Base-by-base conservation (phyloP, 371 early-diverging fungal species). In the Syncephalastrum sp. region DNA sequence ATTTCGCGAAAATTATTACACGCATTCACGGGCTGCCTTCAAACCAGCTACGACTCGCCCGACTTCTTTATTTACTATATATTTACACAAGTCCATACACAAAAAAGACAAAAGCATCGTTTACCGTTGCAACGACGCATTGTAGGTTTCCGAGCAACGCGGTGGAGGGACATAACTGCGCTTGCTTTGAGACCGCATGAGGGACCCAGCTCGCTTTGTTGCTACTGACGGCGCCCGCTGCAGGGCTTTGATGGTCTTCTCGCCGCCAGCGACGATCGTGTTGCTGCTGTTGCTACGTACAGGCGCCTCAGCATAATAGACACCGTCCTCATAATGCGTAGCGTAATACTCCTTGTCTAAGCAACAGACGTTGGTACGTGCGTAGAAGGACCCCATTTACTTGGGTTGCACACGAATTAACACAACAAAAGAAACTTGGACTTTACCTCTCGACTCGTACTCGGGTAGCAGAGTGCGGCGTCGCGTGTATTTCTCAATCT, bases 401-500 rank as follows among this genome's bases (percentile, higher is more conserved):
- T 16, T 16, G 1, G 23, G 21, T 29, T 29, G 17, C 33, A 38
- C 25, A 38, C 17, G 16, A 50, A 46, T 24, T 10, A 49, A 14
- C 21, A 21, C 21, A 47, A 47, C 4, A 46, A 89, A 5, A 24
- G 14, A 14, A 54, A 24, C 33, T 29, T 51, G 15, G 8, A 38
- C 24, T 27, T 43, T 67, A 68, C 77, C 77, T 73, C 72, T 79
- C 48, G 81, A 83, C 51, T 83, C 85, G 63, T 82, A 85, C 33
- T 85, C 82, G 53, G 83, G 82, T 14, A 82, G 65, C n/a, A 83
- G 70, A 21, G 79, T 65, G 55, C 85, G 71, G 60, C 85, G 82
- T 58, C 79, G 79, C 16, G 85, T 83, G 48, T 85, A 85, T 63
- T 82, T 83, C 58, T 79, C 82, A 51, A 83, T 82, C 68, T 75